These are phyloP conservation scores for Phycomyces nitens DNA, from an alignment of 192 early-diverging fungal genomes.

Conservation along the genomic window DNA sequence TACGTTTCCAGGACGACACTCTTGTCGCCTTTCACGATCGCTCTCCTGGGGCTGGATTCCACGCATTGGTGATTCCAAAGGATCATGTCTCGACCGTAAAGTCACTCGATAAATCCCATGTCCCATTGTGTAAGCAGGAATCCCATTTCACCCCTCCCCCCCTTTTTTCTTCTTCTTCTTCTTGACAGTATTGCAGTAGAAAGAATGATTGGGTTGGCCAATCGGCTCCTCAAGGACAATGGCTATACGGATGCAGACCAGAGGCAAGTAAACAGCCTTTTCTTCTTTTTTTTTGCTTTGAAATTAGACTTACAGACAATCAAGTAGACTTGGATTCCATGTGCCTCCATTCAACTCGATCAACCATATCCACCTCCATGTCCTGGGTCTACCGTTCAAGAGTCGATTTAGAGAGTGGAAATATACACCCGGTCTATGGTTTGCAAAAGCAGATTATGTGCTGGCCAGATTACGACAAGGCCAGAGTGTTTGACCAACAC, in stretches of 20 bases:
- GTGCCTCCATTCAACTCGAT: slow-evolving; percentile 67
- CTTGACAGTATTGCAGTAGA: too few relatives aligned
- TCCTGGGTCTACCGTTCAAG: slow-evolving; percentile 54
- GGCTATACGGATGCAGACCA: slow-evolving; percentile 4
- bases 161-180: too few relatives aligned
- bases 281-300: too few relatives aligned
- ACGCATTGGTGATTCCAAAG: slow-evolving; percentile 41
- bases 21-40: slow-evolving; percentile 43
- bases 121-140: slow-evolving; percentile 33
- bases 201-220: slow-evolving; percentile 29
- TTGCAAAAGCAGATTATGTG: slow-evolving; percentile 7
- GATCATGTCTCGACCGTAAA: slow-evolving; percentile 40
- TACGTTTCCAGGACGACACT: slow-evolving; percentile 14
- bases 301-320: too few relatives aligned
- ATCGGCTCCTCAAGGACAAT: slow-evolving; percentile 26
- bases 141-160: too few relatives aligned
- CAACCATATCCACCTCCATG: slow-evolving; percentile 69
- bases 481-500: not conserved
- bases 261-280: too few relatives aligned
- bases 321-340: slow-evolving; percentile 71
- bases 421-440: slow-evolving; percentile 20
- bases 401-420: slow-evolving; percentile 12
- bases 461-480: slow-evolving; percentile 8
- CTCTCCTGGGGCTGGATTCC: slow-evolving; percentile 36
- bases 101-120: slow-evolving; percentile 23